A percentile compares a stretch with the other conserved stretches of the same genome.
Conservation (phyloP, 2,329 filamentous ascomycete genomes). For the Pezicula neosporulosa region DNA sequence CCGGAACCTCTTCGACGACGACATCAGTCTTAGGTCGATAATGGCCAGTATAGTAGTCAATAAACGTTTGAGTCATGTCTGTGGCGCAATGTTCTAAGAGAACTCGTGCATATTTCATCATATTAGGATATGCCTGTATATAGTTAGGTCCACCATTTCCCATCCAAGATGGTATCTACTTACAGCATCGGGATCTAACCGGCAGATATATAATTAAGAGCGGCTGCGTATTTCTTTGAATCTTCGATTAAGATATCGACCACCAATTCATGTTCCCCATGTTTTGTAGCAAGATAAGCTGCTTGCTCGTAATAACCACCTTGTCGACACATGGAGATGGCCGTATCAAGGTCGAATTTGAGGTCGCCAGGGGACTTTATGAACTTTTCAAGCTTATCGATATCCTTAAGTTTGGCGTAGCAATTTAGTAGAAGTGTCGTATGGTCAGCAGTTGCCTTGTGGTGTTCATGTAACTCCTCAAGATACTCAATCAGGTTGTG, state of each 20-base stretch:
- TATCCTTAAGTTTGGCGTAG: slow-evolving; percentile 96
- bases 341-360: slow-evolving; percentile 95
- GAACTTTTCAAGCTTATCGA: slow-evolving; percentile 91
- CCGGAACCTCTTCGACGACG: slow-evolving; percentile 18
- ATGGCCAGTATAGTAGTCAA: slow-evolving; percentile 88
- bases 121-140: slow-evolving; percentile 71
- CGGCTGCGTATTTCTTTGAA: slow-evolving; percentile 84
- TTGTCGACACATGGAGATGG: slow-evolving; percentile 95
- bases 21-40: slow-evolving; percentile 71
- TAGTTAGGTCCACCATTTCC: slow-evolving; percentile 5
- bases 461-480: slow-evolving; percentile 91
- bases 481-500: slow-evolving; percentile 97
- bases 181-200: slow-evolving; percentile 74
- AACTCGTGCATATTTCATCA: slow-evolving; percentile 94
- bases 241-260: slow-evolving; percentile 96
- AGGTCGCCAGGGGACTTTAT: slow-evolving; percentile 94
- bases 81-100: slow-evolving; percentile 82
- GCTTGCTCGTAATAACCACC: slow-evolving; percentile 97
- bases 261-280: slow-evolving; percentile 89
- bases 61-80: slow-evolving; percentile 82
- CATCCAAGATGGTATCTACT: slow-evolving; percentile 27
- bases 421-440: slow-evolving; percentile 94
- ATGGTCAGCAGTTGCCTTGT: slow-evolving; percentile 90
- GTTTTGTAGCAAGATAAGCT: slow-evolving; percentile 89
- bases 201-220: slow-evolving; percentile 92